Evolutionary conservation across 768 basidiomycete genomes (phyloP), one percentile per base, ranked within the genome.

Genomic region (Xerocomellus amylosporus): DNA sequence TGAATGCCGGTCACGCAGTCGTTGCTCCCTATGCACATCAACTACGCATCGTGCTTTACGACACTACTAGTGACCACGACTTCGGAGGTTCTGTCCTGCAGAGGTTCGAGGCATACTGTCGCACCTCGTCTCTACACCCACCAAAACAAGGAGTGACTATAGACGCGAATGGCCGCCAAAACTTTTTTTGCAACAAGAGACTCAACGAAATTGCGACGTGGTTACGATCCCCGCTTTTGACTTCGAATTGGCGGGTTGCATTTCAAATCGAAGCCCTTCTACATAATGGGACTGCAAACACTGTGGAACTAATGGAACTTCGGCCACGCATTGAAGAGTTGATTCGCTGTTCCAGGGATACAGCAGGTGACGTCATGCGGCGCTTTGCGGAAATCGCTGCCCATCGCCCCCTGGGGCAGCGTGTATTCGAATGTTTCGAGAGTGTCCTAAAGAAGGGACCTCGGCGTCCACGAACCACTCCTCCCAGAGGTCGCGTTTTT

Each of bases 231-330:
- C 75, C 85, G 42, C 74, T 79, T 14, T 46, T 69, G 34, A 14
- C 48, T 31, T 51, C 56, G 6, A 58, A 65, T 19, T 92, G 87
- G 87, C 69, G 73, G 5, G 76, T 90, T 31, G 86, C 85, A 1
- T 93, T 91, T 64, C 91, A 93, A 66, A 71, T 91, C 24, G 89
- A 89, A 65, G 79, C 83, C 0, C 73, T 90, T 13, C 66, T 93
- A 6, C 81, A 75, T 19, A 88, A 86, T 55, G 79, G 80, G 0
- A 68, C 81, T 19, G 73, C 92, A 24, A 81, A 84, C 55, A 84
- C 88, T 0, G 69, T 70, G 8, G 86, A 90, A 31, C 42, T 93
- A 1, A 64, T 71, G 5, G 61, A 69, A 8, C 71, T 90, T 40
- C 67, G 76, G 17, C 73, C 75, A 2, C 66, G 64, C 4, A 73